Evolutionary conservation across 768 basidiomycete species (phyloP).

Genomic region (Cystobasidiopsis lactophilus): DNA sequence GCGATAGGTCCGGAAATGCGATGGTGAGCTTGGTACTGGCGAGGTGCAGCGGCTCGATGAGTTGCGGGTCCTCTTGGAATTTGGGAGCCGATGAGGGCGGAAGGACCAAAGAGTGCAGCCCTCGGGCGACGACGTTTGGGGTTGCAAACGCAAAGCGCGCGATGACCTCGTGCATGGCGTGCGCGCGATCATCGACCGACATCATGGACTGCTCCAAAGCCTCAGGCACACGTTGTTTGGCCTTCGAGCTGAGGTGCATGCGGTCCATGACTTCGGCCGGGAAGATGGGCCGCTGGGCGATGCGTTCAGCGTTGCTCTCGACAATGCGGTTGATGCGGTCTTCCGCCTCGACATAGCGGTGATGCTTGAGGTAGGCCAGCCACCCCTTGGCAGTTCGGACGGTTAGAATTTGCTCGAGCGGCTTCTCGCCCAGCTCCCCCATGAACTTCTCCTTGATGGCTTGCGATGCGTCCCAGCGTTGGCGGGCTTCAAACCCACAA

Average conservation of each 20-base stretch:
- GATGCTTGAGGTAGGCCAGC: constrained; percentile 32
- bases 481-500: constrained; percentile 28
- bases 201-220: not conserved
- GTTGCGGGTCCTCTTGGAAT: constrained; percentile 25
- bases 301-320: constrained; percentile 54
- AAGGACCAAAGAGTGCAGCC: constrained; percentile 27
- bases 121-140: constrained; percentile 50
- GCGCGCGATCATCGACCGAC: constrained; percentile 28
- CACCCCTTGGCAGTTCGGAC: constrained; percentile 40
- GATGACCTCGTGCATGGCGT: constrained; percentile 34
- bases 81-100: constrained; percentile 37
- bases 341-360: constrained; percentile 33
- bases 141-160: constrained; percentile 61
- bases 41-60: constrained; percentile 51
- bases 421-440: not conserved
- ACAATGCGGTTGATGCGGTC: constrained; percentile 47
- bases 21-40: constrained; percentile 67
- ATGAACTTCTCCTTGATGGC: not conserved
- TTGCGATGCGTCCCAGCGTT: not conserved
- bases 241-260: constrained; percentile 25
- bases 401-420: not conserved
- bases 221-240: too few relatives aligned
- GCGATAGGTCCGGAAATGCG: constrained; percentile 70
- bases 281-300: constrained; percentile 28
- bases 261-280: constrained; percentile 21